Base-by-base conservation (phyloP, 495 filamentous ascomycete species). In the Aspergillus baeticus region DNA sequence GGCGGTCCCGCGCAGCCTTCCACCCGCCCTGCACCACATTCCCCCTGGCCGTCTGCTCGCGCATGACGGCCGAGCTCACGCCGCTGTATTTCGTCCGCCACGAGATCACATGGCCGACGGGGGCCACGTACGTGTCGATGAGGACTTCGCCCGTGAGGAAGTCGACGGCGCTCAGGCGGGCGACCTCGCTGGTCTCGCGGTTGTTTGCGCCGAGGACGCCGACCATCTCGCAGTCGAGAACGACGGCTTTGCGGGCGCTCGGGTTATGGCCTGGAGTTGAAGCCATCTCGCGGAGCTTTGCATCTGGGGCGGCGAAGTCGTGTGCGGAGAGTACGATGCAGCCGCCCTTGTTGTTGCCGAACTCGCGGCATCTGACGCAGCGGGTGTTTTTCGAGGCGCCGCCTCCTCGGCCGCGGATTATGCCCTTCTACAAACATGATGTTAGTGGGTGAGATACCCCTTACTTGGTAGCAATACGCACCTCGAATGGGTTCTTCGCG, bases 61-160 rank as follows among this genome's bases (percentile, higher is more conserved):
- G 21, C 58, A 76, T 67, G 39, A 65, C 50, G 10, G 49, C 23
- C 2, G 15, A 2, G 0, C 63, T 65, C 31, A 78, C 50, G 1
- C 76, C 76, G 31, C 70, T 77, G n/a, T 56, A 63, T 31, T 45
- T 48, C 17, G 66, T 67, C 8, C 70, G 68, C 69, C 69, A 80
- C 47, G 68, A 50, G 29, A 57, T 26, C 7, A 80, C 68, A 13
- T 59, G 22, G 10, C 54, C 52, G 4, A 18, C 21, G 6, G 73
- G 70, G 35, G 56, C 41, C 22, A 80, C 75, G 38, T 65, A 64
- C 20, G 62, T 59, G 59, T 72, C 64, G 22, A 78, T 57, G 6
- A 80, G 50, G 10, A 69, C 55, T 54, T 76, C 69, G 3, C 74
- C 70, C 23, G 72, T 71, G 18, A 74, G 48, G 18, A 73, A 68